Conservation (phyloP, 2,329 filamentous ascomycete genomes). For the Diaporthe destruens region DNA sequence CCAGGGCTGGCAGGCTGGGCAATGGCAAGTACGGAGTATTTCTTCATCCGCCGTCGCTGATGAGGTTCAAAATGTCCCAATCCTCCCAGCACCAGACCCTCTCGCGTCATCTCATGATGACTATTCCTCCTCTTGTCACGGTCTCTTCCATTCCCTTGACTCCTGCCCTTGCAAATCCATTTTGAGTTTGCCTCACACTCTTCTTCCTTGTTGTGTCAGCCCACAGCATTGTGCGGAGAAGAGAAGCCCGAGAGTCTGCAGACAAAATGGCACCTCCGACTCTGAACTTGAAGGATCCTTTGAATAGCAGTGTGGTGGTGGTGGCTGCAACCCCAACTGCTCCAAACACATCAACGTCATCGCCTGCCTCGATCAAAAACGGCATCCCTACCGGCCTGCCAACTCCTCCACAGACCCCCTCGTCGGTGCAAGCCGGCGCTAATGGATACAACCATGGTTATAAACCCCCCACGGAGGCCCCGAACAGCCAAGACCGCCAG, state of each 20-base stretch:
- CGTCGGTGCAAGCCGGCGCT: background rate
- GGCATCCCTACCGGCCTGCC: conserved; percentile 12
- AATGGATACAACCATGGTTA: conserved; percentile 11
- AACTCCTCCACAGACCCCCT: conserved; percentile 37
- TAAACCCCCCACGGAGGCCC: conserved; percentile 6
- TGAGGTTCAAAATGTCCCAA: background rate
- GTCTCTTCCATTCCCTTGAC: background rate
- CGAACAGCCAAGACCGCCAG: conserved; percentile 19
- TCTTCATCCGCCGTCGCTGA: conserved; percentile 17
- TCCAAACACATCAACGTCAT: conserved; percentile 39
- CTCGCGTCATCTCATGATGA: conserved; percentile 2
- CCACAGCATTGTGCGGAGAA: background rate
- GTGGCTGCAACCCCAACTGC: conserved; percentile 13
- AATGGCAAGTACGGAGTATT: conserved; percentile 6
- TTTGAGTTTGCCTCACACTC: background rate
- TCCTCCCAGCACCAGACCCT: background rate
- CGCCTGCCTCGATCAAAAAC: conserved; percentile 19
- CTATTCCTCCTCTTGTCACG: background rate
- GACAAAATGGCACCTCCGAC: background rate
- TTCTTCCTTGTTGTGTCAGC: background rate
- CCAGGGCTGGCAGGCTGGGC: too few species aligned
- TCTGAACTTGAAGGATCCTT: background rate
- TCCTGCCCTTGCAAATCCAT: background rate
- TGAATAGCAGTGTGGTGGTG: background rate
- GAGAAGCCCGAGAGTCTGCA: background rate